Evolutionary conservation across 768 basidiomycete species (phyloP).

Genomic region (Kwoniella newhampshirensis): DNA sequence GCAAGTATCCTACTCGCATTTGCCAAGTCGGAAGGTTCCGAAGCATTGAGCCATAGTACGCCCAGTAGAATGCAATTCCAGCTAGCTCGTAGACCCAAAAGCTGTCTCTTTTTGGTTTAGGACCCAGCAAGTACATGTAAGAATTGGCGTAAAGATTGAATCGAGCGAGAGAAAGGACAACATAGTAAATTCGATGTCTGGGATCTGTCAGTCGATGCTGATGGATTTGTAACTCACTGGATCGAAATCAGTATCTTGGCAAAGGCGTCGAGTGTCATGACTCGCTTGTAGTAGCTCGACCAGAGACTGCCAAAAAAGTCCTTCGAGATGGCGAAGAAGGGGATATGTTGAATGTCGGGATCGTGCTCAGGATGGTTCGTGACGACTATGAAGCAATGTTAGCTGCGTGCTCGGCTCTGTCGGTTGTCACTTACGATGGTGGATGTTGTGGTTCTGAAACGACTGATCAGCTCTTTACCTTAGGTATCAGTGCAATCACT

Average conservation of each 20-base stretch:
- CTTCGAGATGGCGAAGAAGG: slow-evolving; percentile 91
- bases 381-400: slow-evolving; percentile 63
- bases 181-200: slow-evolving; percentile 82
- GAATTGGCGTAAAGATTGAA: slow-evolving; percentile 93
- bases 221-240: slow-evolving; percentile 58
- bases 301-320: slow-evolving; percentile 80
- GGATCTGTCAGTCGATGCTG: not conserved
- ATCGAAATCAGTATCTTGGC: slow-evolving; percentile 66
- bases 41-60: slow-evolving; percentile 76
- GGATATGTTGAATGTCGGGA: slow-evolving; percentile 64
- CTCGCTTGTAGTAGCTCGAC: slow-evolving; percentile 91
- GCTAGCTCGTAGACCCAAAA: slow-evolving; percentile 67
- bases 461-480: slow-evolving; percentile 14
- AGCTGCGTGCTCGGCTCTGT: slow-evolving; percentile 2
- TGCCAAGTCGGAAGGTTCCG: slow-evolving; percentile 70
- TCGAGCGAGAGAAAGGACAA: slow-evolving; percentile 82
- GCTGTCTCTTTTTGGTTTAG: slow-evolving; percentile 59
- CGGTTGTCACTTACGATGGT: slow-evolving; percentile 70
- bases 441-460: slow-evolving; percentile 75
- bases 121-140: slow-evolving; percentile 67
- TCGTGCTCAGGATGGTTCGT: slow-evolving; percentile 97
- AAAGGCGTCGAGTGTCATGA: slow-evolving; percentile 73
- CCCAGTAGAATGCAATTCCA: slow-evolving; percentile 80
- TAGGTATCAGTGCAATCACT: slow-evolving; percentile 54
- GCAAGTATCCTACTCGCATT: slow-evolving; percentile 68